Base-by-base conservation (phyloP, 2,329 filamentous ascomycete genomes). In the Penicillium brasilianum region DNA sequence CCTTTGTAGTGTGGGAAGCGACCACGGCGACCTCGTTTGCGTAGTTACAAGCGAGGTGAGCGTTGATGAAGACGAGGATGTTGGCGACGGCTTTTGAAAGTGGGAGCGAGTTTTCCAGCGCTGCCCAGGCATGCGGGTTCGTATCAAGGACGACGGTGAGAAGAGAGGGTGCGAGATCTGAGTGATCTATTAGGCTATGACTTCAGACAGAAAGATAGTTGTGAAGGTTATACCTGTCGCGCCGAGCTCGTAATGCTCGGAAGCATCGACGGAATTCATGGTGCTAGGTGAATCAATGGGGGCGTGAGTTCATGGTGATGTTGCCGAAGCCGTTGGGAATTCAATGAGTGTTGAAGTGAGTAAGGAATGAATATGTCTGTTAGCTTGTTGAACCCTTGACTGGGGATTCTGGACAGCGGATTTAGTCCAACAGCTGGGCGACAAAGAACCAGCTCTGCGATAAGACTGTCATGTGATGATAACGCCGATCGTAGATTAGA, bases 41-140 rank as follows among this genome's bases (percentile, higher is more conserved):
- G 77, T 95, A 94, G 78, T 93, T 96, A 75, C 94, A 93, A 67
- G 95, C 93, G 34, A 99, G 85, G 75, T 99, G 96, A 58, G 94
- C 92, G 77, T 99, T 98, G 80, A 97, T 89, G 80, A 97, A 98
- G 81, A 99, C 90, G 72, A 98, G 89, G 65, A 98, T 86, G 78
- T 94, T 90, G 63, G 94, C 92, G 62, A 99, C 83, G 63, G 92
- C 92, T 72, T 90, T 89, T 53, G 91, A 91, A 62, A 99, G 86
- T 30, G 94, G 88, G 8, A 98, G 87, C 34, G 86, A 86, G 59
- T 87, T 80, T 62, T 88, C 83, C 48, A 98, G 86, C 62, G 91
- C 84, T 7, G 91, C 88, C 95, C 95, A 97, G 70, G 95, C 93
- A 70, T 93, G 90, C 2, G 95, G 95, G 76, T 99, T 99, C 28